Evolutionary conservation across 2,329 filamentous ascomycete species (phyloP).

Genomic region (Fusarium phyllophilum): DNA sequence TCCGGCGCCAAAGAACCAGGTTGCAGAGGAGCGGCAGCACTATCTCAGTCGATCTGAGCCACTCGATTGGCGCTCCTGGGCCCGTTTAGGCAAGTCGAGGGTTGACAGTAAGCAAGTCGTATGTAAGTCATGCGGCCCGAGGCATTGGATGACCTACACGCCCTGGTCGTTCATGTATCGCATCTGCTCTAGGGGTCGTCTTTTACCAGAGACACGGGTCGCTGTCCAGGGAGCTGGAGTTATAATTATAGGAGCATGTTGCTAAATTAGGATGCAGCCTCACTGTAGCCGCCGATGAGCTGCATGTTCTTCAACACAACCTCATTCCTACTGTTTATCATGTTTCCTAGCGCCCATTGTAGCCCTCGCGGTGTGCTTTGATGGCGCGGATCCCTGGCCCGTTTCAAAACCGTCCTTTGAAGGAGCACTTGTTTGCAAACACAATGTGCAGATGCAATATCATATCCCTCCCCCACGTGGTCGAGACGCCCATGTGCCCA

Average conservation of each 20-base stretch:
- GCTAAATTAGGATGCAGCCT: constrained; percentile 53
- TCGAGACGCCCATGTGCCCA: constrained; percentile 17
- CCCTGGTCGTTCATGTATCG: constrained; percentile 10
- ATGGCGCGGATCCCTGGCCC: constrained; percentile 4
- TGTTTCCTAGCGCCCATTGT: constrained; percentile 30
- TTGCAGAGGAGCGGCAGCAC: constrained; percentile 24
- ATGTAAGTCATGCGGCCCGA: constrained; percentile 13
- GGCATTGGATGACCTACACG: constrained; percentile 17
- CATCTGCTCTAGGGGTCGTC: constrained; percentile 9
- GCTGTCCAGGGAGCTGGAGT: constrained; percentile 2
- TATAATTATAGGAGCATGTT: constrained; percentile 41
- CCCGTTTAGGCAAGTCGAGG: constrained; percentile 31
- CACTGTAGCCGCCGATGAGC: constrained; percentile 49
- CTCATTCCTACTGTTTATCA: constrained; percentile 20
- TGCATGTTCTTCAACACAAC: constrained; percentile 45
- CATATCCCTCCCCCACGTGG: constrained; percentile 13
- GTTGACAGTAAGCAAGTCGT: constrained; percentile 13
- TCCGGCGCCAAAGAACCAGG: constrained; percentile 25
- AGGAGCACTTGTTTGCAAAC: constrained; percentile 4
- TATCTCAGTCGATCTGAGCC: constrained; percentile 28
- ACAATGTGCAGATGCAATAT: neutral
- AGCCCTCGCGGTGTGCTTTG: constrained; percentile 1
- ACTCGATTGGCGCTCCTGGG: constrained; percentile 27
- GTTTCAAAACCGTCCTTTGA: constrained; percentile 5
- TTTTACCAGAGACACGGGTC: neutral